Evolutionary conservation across 371 early-diverging fungal genomes (phyloP), one percentile per base, ranked within the genome.

Genomic region (Nematocida major): DNA sequence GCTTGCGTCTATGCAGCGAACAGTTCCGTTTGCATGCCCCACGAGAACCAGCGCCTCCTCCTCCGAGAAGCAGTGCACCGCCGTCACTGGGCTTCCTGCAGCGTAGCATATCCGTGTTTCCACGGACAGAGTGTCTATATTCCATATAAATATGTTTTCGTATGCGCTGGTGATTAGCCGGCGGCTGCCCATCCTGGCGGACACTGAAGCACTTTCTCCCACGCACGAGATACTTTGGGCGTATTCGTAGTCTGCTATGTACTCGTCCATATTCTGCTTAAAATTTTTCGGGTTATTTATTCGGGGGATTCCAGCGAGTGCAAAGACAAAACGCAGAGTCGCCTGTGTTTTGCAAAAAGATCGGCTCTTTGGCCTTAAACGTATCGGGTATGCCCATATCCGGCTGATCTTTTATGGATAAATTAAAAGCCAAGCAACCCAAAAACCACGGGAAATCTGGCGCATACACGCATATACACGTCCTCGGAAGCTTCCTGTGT

Each of bases 231-330:
- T 63, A 36, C 62, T 73, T 36, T 49, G 38, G 7, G 39, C 38
- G 54, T 59, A 61, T 24, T 5, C 9, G 39, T 63, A 73, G 47
- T 73, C 59, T 0, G 76, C 76, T 32, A 73, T 54, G 54, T 73
- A 73, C 36, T 73, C 76, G 18, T 73, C 59, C 76, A 73, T 70
- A 5, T 32, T 34, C 13, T 5, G 11, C 11, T 20, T 15, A 36
- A 57, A 57, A 61, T 40, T 36, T 43, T 43, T 40, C 59, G 28
- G 51, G 20, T 51, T 11, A 51, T 18, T 51, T 51, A 24, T 22
- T 9, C 24, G n/a, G 11, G 47, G 47, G 15, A 45, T 20, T 18
- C 2, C 15, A 15, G 15, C 15, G 47, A 18, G 2, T 15, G 18
- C 47, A 45, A 45, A 45, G 47, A 45, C 1, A 18, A 15, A 18